These are phyloP conservation scores for Solanum arcanum DNA, from an alignment of 257 asterid genomes.

Conservation along the genomic window DNA sequence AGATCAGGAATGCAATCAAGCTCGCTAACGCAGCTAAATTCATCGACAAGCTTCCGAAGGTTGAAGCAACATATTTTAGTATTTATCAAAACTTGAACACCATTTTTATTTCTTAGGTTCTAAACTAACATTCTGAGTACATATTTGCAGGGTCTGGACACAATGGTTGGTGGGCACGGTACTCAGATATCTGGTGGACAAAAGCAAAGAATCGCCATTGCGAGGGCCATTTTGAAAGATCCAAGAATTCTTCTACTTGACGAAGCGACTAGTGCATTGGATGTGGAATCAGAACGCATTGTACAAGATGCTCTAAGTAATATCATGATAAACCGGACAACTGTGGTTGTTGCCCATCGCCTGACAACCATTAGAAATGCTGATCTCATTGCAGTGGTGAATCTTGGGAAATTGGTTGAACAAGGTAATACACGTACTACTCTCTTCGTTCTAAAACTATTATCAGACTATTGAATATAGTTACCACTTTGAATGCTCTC, in stretches of 20 bases:
- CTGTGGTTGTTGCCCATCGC: conserved; percentile 61
- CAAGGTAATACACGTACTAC: conserved; percentile 26
- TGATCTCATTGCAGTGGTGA: conserved; percentile 40
- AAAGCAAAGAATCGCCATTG: conserved; percentile 63
- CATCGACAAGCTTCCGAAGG: conserved; percentile 44
- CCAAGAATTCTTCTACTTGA: conserved; percentile 60
- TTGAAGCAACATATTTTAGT: neutral
- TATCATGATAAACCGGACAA: conserved; percentile 43
- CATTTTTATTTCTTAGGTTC: neutral
- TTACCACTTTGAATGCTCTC: neutral
- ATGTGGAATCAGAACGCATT: conserved; percentile 34
- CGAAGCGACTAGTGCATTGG: conserved; percentile 65
- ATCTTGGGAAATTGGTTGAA: conserved; percentile 45
- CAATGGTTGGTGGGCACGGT: conserved; percentile 57
- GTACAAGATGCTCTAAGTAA: conserved; percentile 49
- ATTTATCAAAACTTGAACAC: neutral
- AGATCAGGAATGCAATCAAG: conserved; percentile 28
- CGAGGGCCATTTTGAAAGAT: conserved; percentile 52
- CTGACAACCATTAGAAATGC: conserved; percentile 52
- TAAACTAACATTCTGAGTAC: neutral
- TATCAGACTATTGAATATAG: neutral
- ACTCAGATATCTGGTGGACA: conserved; percentile 63
- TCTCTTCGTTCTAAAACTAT: neutral
- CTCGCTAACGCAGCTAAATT: conserved; percentile 53
- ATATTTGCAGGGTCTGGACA: conserved; percentile 31